Evolutionary conservation across 106 monocot genomes (phyloP), one percentile per base, ranked within the genome.

Genomic region (Dendrobium officinale): DNA sequence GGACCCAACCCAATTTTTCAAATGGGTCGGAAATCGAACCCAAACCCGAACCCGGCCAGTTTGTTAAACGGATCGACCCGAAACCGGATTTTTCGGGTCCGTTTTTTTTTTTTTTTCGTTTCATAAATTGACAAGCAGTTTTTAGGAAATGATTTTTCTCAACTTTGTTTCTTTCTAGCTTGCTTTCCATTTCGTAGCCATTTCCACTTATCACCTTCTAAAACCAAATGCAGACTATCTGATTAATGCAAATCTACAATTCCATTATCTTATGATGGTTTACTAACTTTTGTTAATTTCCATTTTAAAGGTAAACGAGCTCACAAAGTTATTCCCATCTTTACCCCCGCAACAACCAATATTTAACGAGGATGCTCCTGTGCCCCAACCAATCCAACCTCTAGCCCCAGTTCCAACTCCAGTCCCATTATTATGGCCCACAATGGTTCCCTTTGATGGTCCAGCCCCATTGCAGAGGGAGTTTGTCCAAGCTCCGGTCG

Each of bases 241-340:
- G 15, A 51, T 51, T 13, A 9, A 51, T 51, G 15, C 13, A 13
- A 51, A 13, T 13, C 13, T 51, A 51, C 51, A 51, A 3, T 15
- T 51, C 51, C 51, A 70, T 44, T 74, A 20, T 42, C 9, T 2
- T 6, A 22, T 44, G 74, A 42, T 8, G 44, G 74, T 19, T 74
- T 70, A 11, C 70, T 70, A 37, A 70, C 33, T 70, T n/a, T 17
- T n/a, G 4, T 42, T 44, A 43, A 42, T 74, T 44, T 74, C 74
- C 43, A 72, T 66, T 66, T 66, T 51, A 15, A 51, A 74, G 74
- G 74, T 74, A 44, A 44, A 74, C 20, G 43, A 42, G 17, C 74
- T 74, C 18, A 74, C 43, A 4, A 74, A 74, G 42, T 44, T 74
- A 44, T 74, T 74, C 74, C 42, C 19, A 24, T 29, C n/a, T 42